Conservation (phyloP, 768 basidiomycete species). For the Xerocomus brunneocitrinus region DNA sequence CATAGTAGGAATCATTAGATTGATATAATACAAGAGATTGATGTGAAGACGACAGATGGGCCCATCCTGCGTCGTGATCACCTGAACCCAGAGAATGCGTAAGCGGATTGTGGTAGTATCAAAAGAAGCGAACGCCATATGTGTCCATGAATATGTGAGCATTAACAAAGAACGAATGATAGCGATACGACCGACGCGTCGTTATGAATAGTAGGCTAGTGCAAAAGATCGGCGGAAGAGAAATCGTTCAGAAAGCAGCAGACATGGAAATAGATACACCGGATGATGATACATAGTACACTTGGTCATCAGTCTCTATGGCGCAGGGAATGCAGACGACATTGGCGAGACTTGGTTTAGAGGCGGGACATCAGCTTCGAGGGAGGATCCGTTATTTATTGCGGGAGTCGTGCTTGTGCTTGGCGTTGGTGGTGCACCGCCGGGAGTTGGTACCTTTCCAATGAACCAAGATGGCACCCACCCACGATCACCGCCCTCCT, state of each 20-base stretch:
- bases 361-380: constrained; percentile 37
- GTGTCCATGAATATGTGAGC: constrained; percentile 24
- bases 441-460: constrained; percentile 64
- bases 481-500: constrained; percentile 88
- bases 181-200: constrained; percentile 19
- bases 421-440: constrained; percentile 44
- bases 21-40: constrained; percentile 19
- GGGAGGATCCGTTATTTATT: constrained; percentile 26
- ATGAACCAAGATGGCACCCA: constrained; percentile 99
- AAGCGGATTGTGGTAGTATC: constrained; percentile 9
- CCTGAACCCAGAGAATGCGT: constrained; percentile 13
- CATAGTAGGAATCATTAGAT: constrained; percentile 10
- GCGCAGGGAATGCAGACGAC: constrained; percentile 70
- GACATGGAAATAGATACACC: constrained; percentile 23
- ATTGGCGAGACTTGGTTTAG: constrained; percentile 65
- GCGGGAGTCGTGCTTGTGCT: constrained; percentile 42
- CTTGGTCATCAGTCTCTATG: constrained; percentile 27
- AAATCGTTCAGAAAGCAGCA: constrained; percentile 15
- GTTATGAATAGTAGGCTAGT: constrained; percentile 21
- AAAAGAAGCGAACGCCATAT: constrained; percentile 7
- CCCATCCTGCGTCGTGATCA: constrained; percentile 9
- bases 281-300: constrained; percentile 3
- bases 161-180: constrained; percentile 26
- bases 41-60: constrained; percentile 13
- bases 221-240: constrained; percentile 14